phyloP scores from a whole-genome alignment of 495 filamentous ascomycete species.

The Penicillium chermesinum region DNA sequence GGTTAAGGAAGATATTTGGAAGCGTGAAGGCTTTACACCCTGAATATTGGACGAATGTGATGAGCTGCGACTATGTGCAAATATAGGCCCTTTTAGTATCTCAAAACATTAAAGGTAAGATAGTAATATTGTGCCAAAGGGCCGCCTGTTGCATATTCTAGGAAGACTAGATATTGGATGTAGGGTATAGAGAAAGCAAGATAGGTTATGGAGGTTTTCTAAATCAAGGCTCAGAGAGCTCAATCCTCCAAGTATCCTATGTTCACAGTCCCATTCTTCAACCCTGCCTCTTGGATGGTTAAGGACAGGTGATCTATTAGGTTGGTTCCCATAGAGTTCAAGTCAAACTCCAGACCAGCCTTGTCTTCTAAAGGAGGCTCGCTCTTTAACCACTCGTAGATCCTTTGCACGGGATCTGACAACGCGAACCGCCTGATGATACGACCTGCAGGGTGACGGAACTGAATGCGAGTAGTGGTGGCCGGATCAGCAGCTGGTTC shows the following conservation, averaged over 20 bases:
- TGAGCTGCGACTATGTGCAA: too few relatives aligned
- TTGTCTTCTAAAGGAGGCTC: constrained; percentile 66
- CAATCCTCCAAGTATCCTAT: constrained; percentile 77
- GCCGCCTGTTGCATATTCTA: too few relatives aligned
- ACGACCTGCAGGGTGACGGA: constrained; percentile 73
- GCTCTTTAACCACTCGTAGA: constrained; percentile 97
- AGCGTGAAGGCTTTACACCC: too few relatives aligned
- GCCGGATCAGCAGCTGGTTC: constrained; percentile 68
- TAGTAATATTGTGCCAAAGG: too few relatives aligned
- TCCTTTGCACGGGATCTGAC: constrained; percentile 71
- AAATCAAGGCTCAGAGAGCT: not conserved
- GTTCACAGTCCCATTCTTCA: constrained; percentile 90
- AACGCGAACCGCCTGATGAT: constrained; percentile 76
- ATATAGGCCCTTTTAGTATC: too few relatives aligned
- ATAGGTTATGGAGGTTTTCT: too few relatives aligned
- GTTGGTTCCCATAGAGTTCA: constrained; percentile 75
- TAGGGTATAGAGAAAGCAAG: too few relatives aligned
- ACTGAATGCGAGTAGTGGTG: constrained; percentile 82
- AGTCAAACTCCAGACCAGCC: constrained; percentile 73
- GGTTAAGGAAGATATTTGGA: too few relatives aligned
- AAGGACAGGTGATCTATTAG: constrained; percentile 67
- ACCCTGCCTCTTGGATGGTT: constrained; percentile 74
- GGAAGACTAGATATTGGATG: too few relatives aligned
- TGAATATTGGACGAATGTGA: too few relatives aligned
- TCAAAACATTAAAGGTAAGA: too few relatives aligned